Evolutionary conservation across 148 eudicot species (phyloP).

Genomic region (Fagopyrum esculentum): DNA sequence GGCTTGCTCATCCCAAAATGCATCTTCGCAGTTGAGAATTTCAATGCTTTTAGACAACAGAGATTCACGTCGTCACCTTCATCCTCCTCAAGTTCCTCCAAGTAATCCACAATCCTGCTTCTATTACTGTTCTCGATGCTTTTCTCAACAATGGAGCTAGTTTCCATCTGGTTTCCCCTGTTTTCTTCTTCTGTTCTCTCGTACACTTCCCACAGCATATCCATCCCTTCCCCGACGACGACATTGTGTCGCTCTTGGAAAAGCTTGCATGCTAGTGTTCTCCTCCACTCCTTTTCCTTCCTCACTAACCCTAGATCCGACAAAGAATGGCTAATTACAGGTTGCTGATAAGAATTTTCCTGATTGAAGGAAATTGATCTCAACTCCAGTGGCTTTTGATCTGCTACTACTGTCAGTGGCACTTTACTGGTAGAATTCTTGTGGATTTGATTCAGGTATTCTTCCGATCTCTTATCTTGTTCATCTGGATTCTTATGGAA

Average conservation of each 20-base stretch:
- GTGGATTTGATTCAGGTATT: neutral
- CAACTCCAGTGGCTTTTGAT: neutral
- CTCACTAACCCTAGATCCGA: conserved; percentile 10
- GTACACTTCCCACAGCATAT: conserved; percentile 74
- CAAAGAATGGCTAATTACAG: neutral
- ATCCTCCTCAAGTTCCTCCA: conserved; percentile 9
- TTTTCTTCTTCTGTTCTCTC: conserved; percentile 36
- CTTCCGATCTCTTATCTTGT: neutral
- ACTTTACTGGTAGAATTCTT: neutral
- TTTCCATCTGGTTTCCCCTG: conserved; percentile 9
- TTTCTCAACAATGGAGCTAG: neutral
- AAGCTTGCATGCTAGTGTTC: conserved; percentile 76
- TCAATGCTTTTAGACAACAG: conserved; percentile 78
- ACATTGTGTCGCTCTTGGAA: conserved; percentile 65
- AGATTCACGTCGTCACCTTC: conserved; percentile 38
- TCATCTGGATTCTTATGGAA: neutral
- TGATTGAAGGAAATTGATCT: neutral
- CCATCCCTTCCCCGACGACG: conserved; percentile 69
- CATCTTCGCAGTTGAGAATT: conserved; percentile 75
- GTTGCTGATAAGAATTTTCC: neutral
- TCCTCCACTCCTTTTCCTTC: conserved; percentile 68
- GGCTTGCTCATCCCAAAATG: conserved; percentile 65
- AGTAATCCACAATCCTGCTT: conserved; percentile 15
- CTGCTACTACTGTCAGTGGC: neutral
- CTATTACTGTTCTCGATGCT: conserved; percentile 15